These are phyloP conservation scores for Clavispora fructus DNA, from an alignment of 805 yeast genomes.

Conservation along the genomic window DNA sequence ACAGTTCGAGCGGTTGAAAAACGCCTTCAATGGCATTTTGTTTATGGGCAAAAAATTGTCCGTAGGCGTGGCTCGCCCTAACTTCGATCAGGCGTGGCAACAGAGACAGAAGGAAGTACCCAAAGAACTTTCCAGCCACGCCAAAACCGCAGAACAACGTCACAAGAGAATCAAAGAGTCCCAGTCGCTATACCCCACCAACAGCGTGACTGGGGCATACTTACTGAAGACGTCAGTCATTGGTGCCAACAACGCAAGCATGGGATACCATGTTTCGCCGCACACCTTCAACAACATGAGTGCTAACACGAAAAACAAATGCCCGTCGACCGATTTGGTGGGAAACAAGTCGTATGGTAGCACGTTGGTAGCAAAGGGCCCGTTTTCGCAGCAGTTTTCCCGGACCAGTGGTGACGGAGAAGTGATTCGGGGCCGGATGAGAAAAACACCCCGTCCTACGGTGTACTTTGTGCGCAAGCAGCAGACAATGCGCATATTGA, in stretches of 20 bases:
- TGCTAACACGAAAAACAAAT: conserved; percentile 30
- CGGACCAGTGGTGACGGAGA: conserved; percentile 32
- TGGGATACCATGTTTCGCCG: conserved; percentile 29
- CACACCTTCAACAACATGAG: conserved; percentile 29
- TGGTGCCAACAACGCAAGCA: conserved; percentile 12
- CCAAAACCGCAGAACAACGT: conserved; percentile 29
- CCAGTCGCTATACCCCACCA: conserved; percentile 17
- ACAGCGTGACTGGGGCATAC: conserved; percentile 17
- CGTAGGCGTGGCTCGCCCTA: conserved; percentile 61
- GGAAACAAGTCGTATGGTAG: conserved; percentile 35
- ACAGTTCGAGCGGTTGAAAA: conserved; percentile 45
- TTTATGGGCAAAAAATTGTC: conserved; percentile 69
- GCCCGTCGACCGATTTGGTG: conserved; percentile 24
- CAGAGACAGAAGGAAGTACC: conserved; percentile 33
- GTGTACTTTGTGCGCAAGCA: conserved; percentile 34
- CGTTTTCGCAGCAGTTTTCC: conserved; percentile 21
- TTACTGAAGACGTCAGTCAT: conserved; percentile 9
- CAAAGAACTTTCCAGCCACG: conserved; percentile 23
- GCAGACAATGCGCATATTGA: conserved; percentile 60
- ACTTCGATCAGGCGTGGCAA: conserved; percentile 38
- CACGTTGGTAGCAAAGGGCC: conserved; percentile 24
- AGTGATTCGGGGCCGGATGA: conserved; percentile 53
- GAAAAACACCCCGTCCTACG: conserved; percentile 49
- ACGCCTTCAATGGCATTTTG: conserved; percentile 61
- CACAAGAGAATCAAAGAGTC: conserved; percentile 41